These are phyloP conservation scores for Striga asiatica DNA, from an alignment of 257 asterid genomes.

Conservation along the genomic window DNA sequence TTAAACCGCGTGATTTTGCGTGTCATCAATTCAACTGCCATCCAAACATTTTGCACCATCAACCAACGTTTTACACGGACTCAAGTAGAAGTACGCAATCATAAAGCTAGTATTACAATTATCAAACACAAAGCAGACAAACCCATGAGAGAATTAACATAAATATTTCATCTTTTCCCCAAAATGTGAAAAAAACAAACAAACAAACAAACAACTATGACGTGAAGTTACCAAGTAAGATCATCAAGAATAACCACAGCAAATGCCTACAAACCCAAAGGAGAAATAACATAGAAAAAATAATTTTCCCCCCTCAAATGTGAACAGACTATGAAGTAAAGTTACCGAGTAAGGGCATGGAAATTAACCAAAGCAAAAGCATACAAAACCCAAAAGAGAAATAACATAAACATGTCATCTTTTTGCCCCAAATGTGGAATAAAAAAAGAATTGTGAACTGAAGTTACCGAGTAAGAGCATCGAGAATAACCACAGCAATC, in stretches of 20 bases:
- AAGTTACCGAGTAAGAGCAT: slow-evolving; percentile 79
- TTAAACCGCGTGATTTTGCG: not conserved
- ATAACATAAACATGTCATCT: not conserved
- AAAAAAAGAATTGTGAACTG: not conserved
- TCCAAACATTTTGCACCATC: no score
- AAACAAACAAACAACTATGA: not conserved
- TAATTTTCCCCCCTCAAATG: not conserved
- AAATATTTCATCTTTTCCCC: not conserved
- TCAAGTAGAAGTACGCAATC: not conserved
- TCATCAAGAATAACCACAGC: slow-evolving; percentile 93
- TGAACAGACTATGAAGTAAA: not conserved
- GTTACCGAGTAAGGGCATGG: slow-evolving; percentile 86
- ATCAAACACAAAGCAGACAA: no score
- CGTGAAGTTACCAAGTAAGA: slow-evolving; percentile 68
- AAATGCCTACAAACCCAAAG: not conserved
- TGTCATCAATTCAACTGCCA: not conserved
- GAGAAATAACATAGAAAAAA: not conserved
- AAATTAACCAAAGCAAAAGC: slow-evolving; percentile 52
- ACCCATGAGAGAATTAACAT: not conserved
- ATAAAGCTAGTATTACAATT: not conserved
- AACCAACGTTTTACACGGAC: not conserved
- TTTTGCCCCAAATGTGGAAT: not conserved
- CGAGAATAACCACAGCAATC: slow-evolving; percentile 83
- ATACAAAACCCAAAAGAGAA: not conserved
- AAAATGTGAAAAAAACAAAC: no score